phyloP scores from a whole-genome alignment of 2,329 filamentous ascomycete genomes.

The Paraphaeosphaeria sporulosa region DNA sequence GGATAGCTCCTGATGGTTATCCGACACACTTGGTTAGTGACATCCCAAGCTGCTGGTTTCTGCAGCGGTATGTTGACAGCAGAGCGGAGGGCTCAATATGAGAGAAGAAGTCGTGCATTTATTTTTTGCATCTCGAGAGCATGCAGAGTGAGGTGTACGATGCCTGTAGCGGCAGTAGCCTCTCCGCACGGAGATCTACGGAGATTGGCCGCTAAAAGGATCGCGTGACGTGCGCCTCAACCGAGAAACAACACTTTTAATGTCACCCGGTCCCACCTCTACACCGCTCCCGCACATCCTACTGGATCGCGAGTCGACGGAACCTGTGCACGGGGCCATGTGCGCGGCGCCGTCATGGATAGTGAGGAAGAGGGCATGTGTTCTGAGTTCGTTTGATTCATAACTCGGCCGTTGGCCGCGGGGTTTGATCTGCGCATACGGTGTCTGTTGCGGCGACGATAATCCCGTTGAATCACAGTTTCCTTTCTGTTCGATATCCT shows the following conservation, averaged over 20 bases:
- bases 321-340: slow-evolving; percentile 10
- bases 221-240: slow-evolving; percentile 4
- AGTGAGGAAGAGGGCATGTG: neutral
- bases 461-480: neutral
- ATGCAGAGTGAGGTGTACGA: neutral
- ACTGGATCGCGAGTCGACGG: slow-evolving; percentile 2
- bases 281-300: neutral
- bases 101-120: no score
- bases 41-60: no score
- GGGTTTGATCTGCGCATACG: neutral
- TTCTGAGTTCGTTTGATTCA: neutral
- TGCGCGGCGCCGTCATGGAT: slow-evolving; percentile 6
- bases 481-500: neutral
- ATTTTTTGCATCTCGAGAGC: neutral
- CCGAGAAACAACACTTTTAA: neutral
- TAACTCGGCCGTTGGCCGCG: neutral
- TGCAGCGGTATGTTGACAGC: no score
- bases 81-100: no score
- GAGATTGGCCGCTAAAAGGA: slow-evolving; percentile 2
- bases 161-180: neutral
- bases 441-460: neutral
- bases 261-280: slow-evolving; percentile 7
- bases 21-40: no score
- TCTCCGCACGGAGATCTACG: no score
- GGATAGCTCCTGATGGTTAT: neutral